Percentiles rank a stretch among this genome's conserved stretches.
Evolutionary conservation across 2,329 filamentous ascomycete genomes (phyloP).

Genomic region (Sclerotinia glacialis): DNA sequence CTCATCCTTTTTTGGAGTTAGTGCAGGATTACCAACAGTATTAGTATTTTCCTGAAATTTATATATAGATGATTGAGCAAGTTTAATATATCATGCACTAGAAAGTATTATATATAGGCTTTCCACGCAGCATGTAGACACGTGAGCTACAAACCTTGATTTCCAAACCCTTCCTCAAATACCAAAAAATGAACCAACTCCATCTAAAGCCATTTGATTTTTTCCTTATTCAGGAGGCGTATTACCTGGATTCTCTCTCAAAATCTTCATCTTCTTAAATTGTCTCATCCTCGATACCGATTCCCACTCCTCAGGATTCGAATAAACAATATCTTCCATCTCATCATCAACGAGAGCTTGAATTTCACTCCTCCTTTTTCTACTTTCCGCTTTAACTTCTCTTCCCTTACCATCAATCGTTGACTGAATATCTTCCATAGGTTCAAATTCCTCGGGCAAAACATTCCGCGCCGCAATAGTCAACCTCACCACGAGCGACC

Average conservation of each 20-base stretch:
- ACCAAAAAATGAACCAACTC: not conserved
- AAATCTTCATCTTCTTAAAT: not conserved
- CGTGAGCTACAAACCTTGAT: not conserved
- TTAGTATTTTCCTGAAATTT: too few species aligned
- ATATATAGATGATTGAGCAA: not conserved
- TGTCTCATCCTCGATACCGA: not conserved
- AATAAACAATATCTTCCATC: slow-evolving; percentile 1
- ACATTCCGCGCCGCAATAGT: not conserved
- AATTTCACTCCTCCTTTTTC: not conserved
- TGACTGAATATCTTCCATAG: too few species aligned
- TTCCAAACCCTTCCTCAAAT: not conserved
- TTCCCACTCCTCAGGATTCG: not conserved
- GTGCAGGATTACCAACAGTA: not conserved
- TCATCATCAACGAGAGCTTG: not conserved
- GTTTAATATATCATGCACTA: not conserved
- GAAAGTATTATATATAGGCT: not conserved
- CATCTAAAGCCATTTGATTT: not conserved
- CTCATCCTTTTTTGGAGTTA: not conserved
- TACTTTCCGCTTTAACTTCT: not conserved
- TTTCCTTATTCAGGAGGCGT: not conserved
- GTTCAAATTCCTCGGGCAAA: not conserved
- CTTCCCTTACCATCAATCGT: not conserved
- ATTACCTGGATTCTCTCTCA: not conserved
- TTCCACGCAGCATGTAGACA: not conserved
- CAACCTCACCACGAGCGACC: not conserved